Evolutionary conservation across 2,329 filamentous ascomycete genomes (phyloP), one percentile per base, ranked within the genome.

Genomic region (Cladosporium austrohemisphaericum): DNA sequence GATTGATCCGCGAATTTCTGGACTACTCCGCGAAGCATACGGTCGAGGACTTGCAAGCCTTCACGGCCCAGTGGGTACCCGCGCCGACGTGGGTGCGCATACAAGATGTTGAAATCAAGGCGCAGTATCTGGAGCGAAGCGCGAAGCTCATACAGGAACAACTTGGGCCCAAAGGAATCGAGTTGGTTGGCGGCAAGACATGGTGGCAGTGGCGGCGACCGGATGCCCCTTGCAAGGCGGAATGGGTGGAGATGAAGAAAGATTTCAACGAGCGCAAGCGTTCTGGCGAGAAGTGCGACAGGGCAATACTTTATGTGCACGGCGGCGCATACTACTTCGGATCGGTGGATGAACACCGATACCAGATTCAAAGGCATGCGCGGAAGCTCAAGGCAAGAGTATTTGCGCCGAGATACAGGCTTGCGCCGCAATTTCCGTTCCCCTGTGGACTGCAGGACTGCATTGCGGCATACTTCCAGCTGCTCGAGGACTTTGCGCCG

Each of bases 251-350:
- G 75, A 96, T 96, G 91, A 84, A 81, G 57, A 77, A 82, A 44
- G 86, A 97, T 66, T 85, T 88, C 62, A 75, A 85, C 52, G 83
- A 86, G 63, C 81, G 88, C 50, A 80, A 79, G 61, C 71, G 71
- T 1, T 71, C 71, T 13, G 79, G 81, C 41, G 46, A 52, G 14
- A 76, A 77, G 18, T 79, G 80, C 14, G 83, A 83, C 57, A 82
- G 90, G 45, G 83, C 95, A 51, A 95, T 97, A 80, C 74, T 98
- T 19, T 97, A 97, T 68, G 76, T 97, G 18, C 93, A 97, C 63
- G 93, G 93, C 11, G 92, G 92, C 5, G 92, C 87, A 16, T 97
- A 95, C 70, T 98, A 85, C 70, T 97, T 98, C 65, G 92, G 93
- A 11, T 94, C 89, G 59, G 85, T 96, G 29, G 91, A 96, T 64